phyloP scores from a whole-genome alignment of 2,329 filamentous ascomycete genomes.

The Fulvia fulva region DNA sequence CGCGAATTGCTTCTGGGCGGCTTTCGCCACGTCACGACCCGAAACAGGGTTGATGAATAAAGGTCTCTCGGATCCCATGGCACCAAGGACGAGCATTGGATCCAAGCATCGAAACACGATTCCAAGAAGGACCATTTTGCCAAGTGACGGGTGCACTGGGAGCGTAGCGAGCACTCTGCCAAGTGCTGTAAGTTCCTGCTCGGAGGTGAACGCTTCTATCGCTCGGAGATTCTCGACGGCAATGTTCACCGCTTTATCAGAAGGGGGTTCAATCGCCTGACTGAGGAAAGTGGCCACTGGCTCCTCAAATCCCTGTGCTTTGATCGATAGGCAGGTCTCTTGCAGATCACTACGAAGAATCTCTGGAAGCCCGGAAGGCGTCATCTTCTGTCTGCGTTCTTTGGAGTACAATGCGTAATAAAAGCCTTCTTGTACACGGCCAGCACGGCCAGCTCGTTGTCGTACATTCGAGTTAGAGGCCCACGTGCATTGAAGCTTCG shows the following conservation, averaged over 20 bases:
- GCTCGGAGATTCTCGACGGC: constrained; percentile 39
- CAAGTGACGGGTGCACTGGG: constrained; percentile 43
- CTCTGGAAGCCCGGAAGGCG: constrained; percentile 36
- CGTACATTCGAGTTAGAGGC: constrained; percentile 46
- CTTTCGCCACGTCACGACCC: constrained; percentile 23
- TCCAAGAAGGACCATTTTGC: constrained; percentile 50
- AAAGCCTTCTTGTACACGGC: constrained; percentile 46
- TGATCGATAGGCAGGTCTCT: constrained; percentile 43
- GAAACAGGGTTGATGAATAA: constrained; percentile 34
- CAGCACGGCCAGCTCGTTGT: constrained; percentile 50
- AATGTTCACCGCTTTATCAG: constrained; percentile 33
- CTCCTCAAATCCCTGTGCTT: constrained; percentile 36
- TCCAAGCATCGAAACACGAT: constrained; percentile 51
- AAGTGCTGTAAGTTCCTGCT: constrained; percentile 44
- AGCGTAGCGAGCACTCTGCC: constrained; percentile 41
- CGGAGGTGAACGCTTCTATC: constrained; percentile 41
- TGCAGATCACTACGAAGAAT: constrained; percentile 45
- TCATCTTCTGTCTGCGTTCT: constrained; percentile 34
- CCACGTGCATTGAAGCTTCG: constrained; percentile 42
- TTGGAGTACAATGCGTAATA: constrained; percentile 49
- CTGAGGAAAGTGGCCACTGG: constrained; percentile 42
- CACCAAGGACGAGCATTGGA: constrained; percentile 46
- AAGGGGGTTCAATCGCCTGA: constrained; percentile 45
- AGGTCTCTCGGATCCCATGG: constrained; percentile 32
- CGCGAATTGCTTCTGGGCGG: constrained; percentile 32